phyloP scores from a whole-genome alignment of 2,329 filamentous ascomycete genomes.

The Talaromyces sp. region DNA sequence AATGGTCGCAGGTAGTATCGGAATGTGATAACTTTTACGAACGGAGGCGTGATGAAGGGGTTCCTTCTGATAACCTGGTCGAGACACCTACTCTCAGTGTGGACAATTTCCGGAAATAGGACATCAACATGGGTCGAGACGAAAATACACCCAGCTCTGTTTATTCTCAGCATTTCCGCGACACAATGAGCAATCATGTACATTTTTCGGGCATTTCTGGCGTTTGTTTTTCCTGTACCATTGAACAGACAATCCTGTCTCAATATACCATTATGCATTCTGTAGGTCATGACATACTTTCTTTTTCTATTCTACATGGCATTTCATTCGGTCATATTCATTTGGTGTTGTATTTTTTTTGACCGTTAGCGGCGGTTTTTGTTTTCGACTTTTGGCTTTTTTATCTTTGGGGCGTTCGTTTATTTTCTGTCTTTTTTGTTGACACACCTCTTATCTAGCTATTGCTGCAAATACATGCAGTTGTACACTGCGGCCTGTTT shows the following conservation, averaged over 20 bases:
- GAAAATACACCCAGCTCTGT: background rate
- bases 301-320: background rate
- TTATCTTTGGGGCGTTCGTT: background rate
- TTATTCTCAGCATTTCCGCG: background rate
- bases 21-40: conserved; percentile 62
- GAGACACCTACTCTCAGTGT: conserved; percentile 60
- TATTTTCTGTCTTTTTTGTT: background rate
- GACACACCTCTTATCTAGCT: background rate
- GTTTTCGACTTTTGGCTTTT: background rate
- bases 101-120: conserved; percentile 52
- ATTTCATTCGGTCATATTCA: background rate
- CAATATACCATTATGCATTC: background rate
- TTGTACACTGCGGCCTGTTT: background rate
- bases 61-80: conserved; percentile 51
- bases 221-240: background rate
- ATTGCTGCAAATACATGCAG: background rate
- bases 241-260: background rate
- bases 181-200: background rate
- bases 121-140: background rate
- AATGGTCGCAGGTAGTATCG: conserved; percentile 57
- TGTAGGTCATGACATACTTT: background rate
- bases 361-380: background rate
- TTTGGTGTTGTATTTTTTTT: background rate
- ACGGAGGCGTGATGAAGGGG: conserved; percentile 56
- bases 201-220: background rate